These are phyloP conservation scores for Lentinula boryana DNA, from an alignment of 768 basidiomycete species.

Conservation along the genomic window DNA sequence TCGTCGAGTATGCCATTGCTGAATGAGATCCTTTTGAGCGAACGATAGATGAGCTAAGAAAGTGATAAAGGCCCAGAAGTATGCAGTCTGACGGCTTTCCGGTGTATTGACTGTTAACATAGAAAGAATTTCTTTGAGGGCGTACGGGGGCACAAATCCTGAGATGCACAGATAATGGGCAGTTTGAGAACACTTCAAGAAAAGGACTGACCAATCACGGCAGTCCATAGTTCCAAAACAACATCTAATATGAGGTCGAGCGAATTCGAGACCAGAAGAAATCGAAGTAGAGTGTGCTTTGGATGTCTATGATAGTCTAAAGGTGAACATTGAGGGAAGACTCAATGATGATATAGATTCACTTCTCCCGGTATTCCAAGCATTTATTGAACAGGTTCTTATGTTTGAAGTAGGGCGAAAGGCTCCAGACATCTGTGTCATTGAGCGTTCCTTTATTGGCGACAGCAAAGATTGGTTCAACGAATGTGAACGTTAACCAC, in stretches of 20 bases:
- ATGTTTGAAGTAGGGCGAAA: conserved; percentile 65
- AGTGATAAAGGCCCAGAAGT: conserved; percentile 52
- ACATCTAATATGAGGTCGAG: conserved; percentile 62
- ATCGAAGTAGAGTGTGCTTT: conserved; percentile 51
- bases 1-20: conserved; percentile 56
- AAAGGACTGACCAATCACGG: conserved; percentile 30
- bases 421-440: conserved; percentile 51
- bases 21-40: conserved; percentile 58
- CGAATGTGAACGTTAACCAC: conserved; percentile 61
- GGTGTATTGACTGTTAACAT: conserved; percentile 38
- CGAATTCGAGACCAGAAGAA: conserved; percentile 61
- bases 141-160: conserved; percentile 67
- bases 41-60: conserved; percentile 63
- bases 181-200: neutral
- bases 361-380: conserved; percentile 44
- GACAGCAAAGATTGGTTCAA: conserved; percentile 54
- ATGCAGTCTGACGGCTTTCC: conserved; percentile 39
- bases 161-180: conserved; percentile 1
- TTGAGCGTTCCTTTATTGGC: conserved; percentile 44
- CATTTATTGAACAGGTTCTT: conserved; percentile 63
- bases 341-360: conserved; percentile 7
- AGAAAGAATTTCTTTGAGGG: conserved; percentile 53
- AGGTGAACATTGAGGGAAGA: neutral
- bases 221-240: conserved; percentile 53
- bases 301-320: conserved; percentile 33